phyloP scores from a whole-genome alignment of 2,329 filamentous ascomycete species.

The Xylariales sp. region DNA sequence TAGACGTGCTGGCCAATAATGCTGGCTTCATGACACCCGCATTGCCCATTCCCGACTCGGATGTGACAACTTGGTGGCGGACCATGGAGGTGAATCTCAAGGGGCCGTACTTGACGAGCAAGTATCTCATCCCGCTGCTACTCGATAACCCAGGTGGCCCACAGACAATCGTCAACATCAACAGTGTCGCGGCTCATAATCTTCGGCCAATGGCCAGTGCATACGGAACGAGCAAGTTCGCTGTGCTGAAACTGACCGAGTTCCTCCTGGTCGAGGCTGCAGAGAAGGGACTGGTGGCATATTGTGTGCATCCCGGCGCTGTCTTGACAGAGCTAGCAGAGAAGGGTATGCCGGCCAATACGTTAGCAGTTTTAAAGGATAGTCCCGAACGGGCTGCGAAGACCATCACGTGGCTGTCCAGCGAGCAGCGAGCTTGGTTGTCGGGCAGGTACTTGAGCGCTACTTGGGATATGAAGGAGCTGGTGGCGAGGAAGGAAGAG shows the following conservation, averaged over 20 bases:
- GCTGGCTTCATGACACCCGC: slow-evolving; percentile 24
- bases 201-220: slow-evolving; percentile 12
- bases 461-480: slow-evolving; percentile 34
- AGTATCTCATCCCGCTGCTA: slow-evolving; percentile 15
- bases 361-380: slow-evolving; percentile 13
- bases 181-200: slow-evolving; percentile 15
- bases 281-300: slow-evolving; percentile 14
- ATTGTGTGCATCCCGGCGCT: slow-evolving; percentile 17
- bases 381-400: slow-evolving; percentile 19
- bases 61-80: slow-evolving; percentile 15
- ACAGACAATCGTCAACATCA: slow-evolving; percentile 16
- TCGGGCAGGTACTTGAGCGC: slow-evolving; percentile 29
- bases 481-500: slow-evolving; percentile 26
- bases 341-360: slow-evolving; percentile 15
- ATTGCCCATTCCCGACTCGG: slow-evolving; percentile 14
- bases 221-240: slow-evolving; percentile 15
- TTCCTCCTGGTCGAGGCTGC: slow-evolving; percentile 15
- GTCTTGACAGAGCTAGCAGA: slow-evolving; percentile 15
- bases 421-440: slow-evolving; percentile 32
- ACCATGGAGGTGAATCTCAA: slow-evolving; percentile 19
- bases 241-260: slow-evolving; percentile 14
- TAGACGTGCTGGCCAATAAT: slow-evolving; percentile 40
- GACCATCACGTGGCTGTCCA: slow-evolving; percentile 23
- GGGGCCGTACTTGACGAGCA: slow-evolving; percentile 16
- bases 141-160: slow-evolving; percentile 9